These are phyloP conservation scores for Colletotrichum euphorbiae DNA, from an alignment of 2,329 filamentous ascomycete species.

Conservation along the genomic window DNA sequence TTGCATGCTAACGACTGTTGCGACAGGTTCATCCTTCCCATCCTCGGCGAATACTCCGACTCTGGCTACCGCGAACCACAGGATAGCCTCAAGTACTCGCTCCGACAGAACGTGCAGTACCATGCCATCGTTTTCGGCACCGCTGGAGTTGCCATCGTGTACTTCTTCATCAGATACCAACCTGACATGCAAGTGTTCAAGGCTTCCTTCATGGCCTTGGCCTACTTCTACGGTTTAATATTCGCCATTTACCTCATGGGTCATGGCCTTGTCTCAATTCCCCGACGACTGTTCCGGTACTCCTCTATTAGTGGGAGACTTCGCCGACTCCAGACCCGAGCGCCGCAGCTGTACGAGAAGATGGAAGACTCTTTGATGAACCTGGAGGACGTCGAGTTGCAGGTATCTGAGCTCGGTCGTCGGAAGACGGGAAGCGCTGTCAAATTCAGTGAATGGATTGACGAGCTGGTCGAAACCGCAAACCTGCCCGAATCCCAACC, in stretches of 20 bases:
- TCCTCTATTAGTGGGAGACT: slow-evolving; percentile 81
- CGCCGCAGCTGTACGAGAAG: slow-evolving; percentile 86
- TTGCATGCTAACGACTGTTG: slow-evolving; percentile 14
- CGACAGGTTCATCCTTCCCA: slow-evolving; percentile 84
- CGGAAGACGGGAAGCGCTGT: slow-evolving; percentile 82
- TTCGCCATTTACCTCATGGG: slow-evolving; percentile 98
- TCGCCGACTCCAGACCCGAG: slow-evolving; percentile 79
- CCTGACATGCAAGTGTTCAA: slow-evolving; percentile 81
- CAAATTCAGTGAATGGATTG: slow-evolving; percentile 92
- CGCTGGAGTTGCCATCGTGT: slow-evolving; percentile 79
- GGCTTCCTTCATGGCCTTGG: slow-evolving; percentile 88
- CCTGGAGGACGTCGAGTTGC: slow-evolving; percentile 83
- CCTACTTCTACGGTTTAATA: slow-evolving; percentile 92
- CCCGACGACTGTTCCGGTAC: slow-evolving; percentile 81
- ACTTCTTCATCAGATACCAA: slow-evolving; percentile 84
- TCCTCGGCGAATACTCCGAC: slow-evolving; percentile 94
- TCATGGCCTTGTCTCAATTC: slow-evolving; percentile 92
- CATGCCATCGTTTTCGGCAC: slow-evolving; percentile 82
- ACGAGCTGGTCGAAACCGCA: slow-evolving; percentile 86
- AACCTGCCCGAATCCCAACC: slow-evolving; percentile 73
- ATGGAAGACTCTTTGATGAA: slow-evolving; percentile 85
- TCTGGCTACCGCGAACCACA: slow-evolving; percentile 91
- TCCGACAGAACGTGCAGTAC: slow-evolving; percentile 89
- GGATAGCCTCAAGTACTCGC: slow-evolving; percentile 83
- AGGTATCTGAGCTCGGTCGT: slow-evolving; percentile 81